phyloP scores from a whole-genome alignment of 75 land plant genomes.

The Sequoiadendron giganteum region DNA sequence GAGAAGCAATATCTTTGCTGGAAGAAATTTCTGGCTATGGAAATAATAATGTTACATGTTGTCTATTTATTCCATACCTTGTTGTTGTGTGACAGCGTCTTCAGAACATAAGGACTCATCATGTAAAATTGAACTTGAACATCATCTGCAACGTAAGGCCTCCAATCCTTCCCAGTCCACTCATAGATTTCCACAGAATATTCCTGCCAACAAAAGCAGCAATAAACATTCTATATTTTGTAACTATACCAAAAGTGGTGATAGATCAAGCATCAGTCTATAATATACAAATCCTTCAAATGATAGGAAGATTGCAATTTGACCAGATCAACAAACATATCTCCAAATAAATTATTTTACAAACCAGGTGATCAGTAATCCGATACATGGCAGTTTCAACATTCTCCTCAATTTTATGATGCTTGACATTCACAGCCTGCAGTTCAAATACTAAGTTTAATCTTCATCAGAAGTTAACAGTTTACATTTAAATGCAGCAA shows the following conservation, averaged over 20 bases:
- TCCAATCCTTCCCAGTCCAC: slow-evolving; percentile 95
- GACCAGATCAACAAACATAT: neutral
- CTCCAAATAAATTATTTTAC: neutral
- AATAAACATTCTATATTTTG: neutral
- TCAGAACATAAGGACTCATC: slow-evolving; percentile 99
- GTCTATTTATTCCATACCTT: slow-evolving; percentile 43
- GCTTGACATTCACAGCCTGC: slow-evolving; percentile 85
- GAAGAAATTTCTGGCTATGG: neutral
- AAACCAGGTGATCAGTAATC: slow-evolving; percentile 88
- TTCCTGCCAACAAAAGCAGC: slow-evolving; percentile 42
- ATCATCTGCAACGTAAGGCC: slow-evolving; percentile 92
- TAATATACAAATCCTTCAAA: neutral
- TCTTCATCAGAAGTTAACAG: neutral
- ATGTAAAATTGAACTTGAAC: slow-evolving; percentile 99
- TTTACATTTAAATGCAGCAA: neutral
- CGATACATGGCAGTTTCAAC: slow-evolving; percentile 91
- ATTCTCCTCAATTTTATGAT: slow-evolving; percentile 81
- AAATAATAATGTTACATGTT: neutral
- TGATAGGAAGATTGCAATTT: neutral
- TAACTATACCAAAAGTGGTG: neutral
- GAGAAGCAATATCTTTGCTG: neutral
- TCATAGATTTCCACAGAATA: slow-evolving; percentile 93
- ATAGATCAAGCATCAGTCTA: neutral
- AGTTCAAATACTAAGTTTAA: neutral
- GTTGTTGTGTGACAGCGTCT: slow-evolving; percentile 67